These are phyloP conservation scores for Boletus rubescentipes DNA, from an alignment of 768 basidiomycete genomes.

Conservation along the genomic window DNA sequence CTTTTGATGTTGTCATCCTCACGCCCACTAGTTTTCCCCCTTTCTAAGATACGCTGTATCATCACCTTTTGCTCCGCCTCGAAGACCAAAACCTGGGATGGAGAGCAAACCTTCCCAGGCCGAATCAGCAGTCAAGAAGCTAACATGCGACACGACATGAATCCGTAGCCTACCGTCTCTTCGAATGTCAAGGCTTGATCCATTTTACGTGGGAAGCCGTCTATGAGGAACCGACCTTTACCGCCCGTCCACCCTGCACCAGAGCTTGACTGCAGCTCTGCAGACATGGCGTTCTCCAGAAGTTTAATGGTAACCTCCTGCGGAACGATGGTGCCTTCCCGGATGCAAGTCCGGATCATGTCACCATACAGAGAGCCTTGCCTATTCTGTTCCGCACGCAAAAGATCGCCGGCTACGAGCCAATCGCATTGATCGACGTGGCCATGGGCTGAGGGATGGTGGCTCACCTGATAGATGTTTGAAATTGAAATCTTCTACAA, in stretches of 20 bases:
- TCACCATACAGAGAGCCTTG: constrained; percentile 80
- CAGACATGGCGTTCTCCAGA: constrained; percentile 87
- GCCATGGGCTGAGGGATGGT: constrained; percentile 3
- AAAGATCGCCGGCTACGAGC: constrained; percentile 85
- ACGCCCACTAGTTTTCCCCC: constrained; percentile 90
- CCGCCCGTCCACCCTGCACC: constrained; percentile 67
- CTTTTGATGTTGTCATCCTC: constrained; percentile 94
- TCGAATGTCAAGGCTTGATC: constrained; percentile 95
- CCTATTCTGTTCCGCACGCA: constrained; percentile 90
- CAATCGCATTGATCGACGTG: constrained; percentile 6
- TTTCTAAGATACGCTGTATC: constrained; percentile 79
- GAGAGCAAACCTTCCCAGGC: constrained; percentile 66
- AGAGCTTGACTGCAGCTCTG: constrained; percentile 45
- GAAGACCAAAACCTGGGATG: constrained; percentile 82
- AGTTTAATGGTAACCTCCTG: constrained; percentile 97
- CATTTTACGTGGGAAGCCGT: constrained; percentile 98
- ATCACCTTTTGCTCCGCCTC: constrained; percentile 86
- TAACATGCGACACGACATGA: not conserved
- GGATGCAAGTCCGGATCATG: constrained; percentile 85
- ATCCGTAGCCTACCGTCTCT: constrained; percentile 55
- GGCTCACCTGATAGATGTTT: constrained; percentile 86
- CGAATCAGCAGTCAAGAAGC: not conserved
- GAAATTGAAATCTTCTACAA: constrained; percentile 85
- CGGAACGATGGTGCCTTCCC: constrained; percentile 91
- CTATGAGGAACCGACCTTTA: constrained; percentile 86